Evolutionary conservation across 1,284 basidiomycete genomes (phyloP), one percentile per base, ranked within the genome.

Genomic region (Cutaneotrichosporon spelunceum): DNA sequence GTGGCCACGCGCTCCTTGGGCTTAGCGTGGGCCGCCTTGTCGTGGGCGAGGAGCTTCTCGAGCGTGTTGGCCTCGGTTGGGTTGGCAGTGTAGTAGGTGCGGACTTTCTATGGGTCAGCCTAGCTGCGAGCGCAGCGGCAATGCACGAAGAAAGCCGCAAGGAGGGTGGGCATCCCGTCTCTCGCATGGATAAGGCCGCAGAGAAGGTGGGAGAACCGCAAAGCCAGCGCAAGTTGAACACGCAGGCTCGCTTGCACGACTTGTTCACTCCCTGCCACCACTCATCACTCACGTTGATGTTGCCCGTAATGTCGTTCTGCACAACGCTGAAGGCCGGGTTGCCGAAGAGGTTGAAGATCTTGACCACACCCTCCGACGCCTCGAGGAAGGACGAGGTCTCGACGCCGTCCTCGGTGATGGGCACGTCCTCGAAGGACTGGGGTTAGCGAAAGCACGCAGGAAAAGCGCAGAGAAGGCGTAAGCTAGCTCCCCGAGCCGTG

Each of bases 351-450:
- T 93, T 90, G 76, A 99, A 97, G 70, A 99, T 83, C 68, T 88
- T 88, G 67, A 95, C 89, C 54, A 99, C 84, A 49, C 92, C 93
- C 69, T 91, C 85, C 3, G 90, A 84, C 10, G 96, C 96, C 72
- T 96, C 87, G 66, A 95, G 84, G 82, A 99, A 99, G 49, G 84
- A 82, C 48, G 85, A 78, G 4, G 96, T 98, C 76, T 97, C 88
- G 76, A 99, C 86, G 68, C 95, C 94, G 67, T 83, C 84, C 69
- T 91, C 88, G 65, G 89, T 91, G 72, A 92, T 83, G 36, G 89
- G 85, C 33, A 99, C 95, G 79, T 96, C 90, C 70, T 86, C 87
- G 76, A 92, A 97, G 26, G 90, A 93, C 92, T 95, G 59, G 29
- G 21, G 48, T 44, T n/a, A 48, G 48, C 21, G 24, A 33, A 11